Evolutionary conservation across 176 grass and related monocot species (phyloP), one percentile per base, ranked within the genome.

Genomic region (Oryza longistaminata): DNA sequence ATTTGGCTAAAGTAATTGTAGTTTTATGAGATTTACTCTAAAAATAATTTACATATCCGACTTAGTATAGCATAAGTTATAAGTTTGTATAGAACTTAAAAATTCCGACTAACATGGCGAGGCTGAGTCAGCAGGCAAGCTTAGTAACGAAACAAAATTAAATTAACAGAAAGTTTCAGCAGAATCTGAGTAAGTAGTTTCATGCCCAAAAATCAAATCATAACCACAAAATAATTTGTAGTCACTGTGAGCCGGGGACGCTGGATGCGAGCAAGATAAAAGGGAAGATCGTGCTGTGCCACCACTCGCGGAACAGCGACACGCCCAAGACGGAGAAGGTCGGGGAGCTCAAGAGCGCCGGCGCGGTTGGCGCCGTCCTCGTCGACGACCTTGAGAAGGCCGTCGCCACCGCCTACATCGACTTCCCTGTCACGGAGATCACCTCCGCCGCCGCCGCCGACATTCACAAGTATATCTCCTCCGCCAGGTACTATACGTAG

Each of bases 281-380:
- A 52, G 93, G 91, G 29, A 98, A 93, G 86, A 98, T 98, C 75
- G 85, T 98, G 76, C 21, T 95, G 31, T 98, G 95, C 85, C 66
- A 61, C n/a, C 90, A 98, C 77, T 78, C 71, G 1, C 11, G 52
- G 44, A 66, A 39, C 22, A 66, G 67, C 11, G 93, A 98, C 80
- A 84, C 80, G 2, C 82, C 76, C 1, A 93, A 88, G 80, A 50
- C 1, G 75, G n/a, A 3, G 13, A 98, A 93, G 75, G 39, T 75
- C 2, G 82, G 92, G 76, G 81, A 39, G 74, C 85, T 98, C 66
- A 60, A 93, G 6, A 88, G 82, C 73, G 81, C 71, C 7, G 91
- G 89, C 24, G 87, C 93, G 5, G 66, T 78, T 14, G 95, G 95
- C 1, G 60, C 46, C 21, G 88, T 98, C 79, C 48, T 95, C 9